Conservation (phyloP, 148 eudicot species). For the Persicaria tinctoria region DNA sequence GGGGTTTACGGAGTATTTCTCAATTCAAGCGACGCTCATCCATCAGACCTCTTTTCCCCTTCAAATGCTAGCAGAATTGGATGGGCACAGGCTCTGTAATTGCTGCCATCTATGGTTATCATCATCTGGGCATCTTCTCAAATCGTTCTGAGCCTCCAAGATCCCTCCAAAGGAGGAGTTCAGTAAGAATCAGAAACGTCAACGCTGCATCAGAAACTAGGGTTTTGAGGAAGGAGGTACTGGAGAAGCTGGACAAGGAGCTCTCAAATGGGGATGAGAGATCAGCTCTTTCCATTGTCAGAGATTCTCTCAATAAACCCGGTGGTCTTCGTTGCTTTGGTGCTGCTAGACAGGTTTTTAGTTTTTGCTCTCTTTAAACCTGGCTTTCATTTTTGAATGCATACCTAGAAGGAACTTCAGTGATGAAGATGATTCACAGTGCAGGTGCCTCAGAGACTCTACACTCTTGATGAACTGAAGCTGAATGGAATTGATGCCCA, state of each 20-base stretch:
- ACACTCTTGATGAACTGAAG: slow-evolving; percentile 80
- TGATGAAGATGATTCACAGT: slow-evolving; percentile 23
- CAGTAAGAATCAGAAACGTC: not conserved
- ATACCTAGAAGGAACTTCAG: not conserved
- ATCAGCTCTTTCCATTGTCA: slow-evolving; percentile 60
- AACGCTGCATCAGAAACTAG: slow-evolving; percentile 20
- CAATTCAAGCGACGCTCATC: not conserved
- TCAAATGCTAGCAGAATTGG: not conserved
- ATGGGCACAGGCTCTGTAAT: not conserved
- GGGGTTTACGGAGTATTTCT: not conserved
- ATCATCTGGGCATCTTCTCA: not conserved
- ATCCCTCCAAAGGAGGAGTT: not conserved
- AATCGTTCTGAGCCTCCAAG: not conserved
- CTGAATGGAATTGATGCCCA: slow-evolving; percentile 73
- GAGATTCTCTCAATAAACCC: slow-evolving; percentile 45
- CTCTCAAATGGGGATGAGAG: slow-evolving; percentile 60
- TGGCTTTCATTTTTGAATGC: not conserved
- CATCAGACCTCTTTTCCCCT: not conserved
- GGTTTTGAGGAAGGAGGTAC: slow-evolving; percentile 30
- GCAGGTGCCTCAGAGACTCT: slow-evolving; percentile 94
- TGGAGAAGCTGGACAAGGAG: slow-evolving; percentile 63
- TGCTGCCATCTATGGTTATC: not conserved
- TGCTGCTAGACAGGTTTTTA: slow-evolving; percentile 71
- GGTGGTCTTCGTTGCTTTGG: slow-evolving; percentile 75
- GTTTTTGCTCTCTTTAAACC: not conserved